Base-by-base conservation (phyloP, 768 basidiomycete species). In the Boletus insuetus region DNA sequence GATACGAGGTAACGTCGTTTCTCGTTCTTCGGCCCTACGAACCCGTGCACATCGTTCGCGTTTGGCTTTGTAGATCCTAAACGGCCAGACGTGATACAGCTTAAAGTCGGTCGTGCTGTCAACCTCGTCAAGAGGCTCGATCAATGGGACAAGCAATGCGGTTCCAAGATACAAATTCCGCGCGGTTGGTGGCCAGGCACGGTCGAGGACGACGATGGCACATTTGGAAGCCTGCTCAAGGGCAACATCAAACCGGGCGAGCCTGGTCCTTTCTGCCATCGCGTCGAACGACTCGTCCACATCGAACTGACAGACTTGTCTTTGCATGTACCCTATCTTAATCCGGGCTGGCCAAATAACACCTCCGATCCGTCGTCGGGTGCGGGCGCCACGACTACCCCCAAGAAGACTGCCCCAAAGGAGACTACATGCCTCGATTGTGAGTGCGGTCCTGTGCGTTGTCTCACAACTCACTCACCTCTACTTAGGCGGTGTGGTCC, bases 101-200 rank as follows among this genome's bases (percentile, higher is more conserved):
- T 91, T 60, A 92, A 94, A 75, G 87, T 92, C 24, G 92, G 91
- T 16, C 82, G 91, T 34, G 78, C 91, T 2, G 79, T 81, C 35
- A 91, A 91, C 66, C 78, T 91, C 22, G 79, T 77, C 31, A 86
- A 85, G 61, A 78, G 91, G 31, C 77, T 91, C 44, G 83, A 86
- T 64, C 79, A 94, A 61, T 93, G 91, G 91, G 77, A 77, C 20
- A 91, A 87, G 61, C 88, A 90, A 61, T 94, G 91, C 56, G 82
- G 82, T 5, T 89, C 88, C 9, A 89, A 87, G 67, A 81, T 85
- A 60, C 87, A 86, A 49, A 79, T 90, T 37, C 71, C 89, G 16
- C 79, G 88, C 42, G 89, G 89, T 1, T 87, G 80, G 74, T 91
- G 84, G 77, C 91, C 91, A 2, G 80, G 80, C 20, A 75, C 74